A percentile compares a stretch with the other conserved stretches of the same genome.
Conservation (phyloP, 2,329 filamentous ascomycete genomes). For the Colletotrichum costaricense region DNA sequence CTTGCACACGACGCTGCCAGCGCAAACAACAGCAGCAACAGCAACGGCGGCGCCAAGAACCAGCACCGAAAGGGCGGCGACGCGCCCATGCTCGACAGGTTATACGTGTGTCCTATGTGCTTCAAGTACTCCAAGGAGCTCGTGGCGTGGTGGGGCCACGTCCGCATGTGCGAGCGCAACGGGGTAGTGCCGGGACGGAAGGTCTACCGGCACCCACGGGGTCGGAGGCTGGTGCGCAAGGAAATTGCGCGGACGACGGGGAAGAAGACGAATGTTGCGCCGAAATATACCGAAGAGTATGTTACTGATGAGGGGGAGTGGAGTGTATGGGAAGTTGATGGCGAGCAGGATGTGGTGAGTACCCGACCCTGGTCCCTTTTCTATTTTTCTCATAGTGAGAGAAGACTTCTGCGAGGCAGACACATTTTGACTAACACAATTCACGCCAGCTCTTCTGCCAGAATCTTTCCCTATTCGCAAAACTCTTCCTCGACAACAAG, state of each 20-base stretch:
- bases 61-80: constrained; percentile 46
- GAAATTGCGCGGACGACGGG: constrained; percentile 44
- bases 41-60: constrained; percentile 42
- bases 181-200: constrained; percentile 72
- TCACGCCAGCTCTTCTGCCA: constrained; percentile 81
- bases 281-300: constrained; percentile 55
- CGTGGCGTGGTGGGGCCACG: constrained; percentile 68
- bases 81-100: constrained; percentile 66
- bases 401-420: not conserved
- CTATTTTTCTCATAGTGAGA: not conserved
- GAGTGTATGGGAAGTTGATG: constrained; percentile 93
- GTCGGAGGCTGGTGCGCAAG: constrained; percentile 53
- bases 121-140: constrained; percentile 87
- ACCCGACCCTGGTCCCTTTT: not conserved
- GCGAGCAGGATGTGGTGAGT: constrained; percentile 80
- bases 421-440: constrained; percentile 22
- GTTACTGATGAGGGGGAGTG: constrained; percentile 76
- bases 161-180: constrained; percentile 65
- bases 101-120: constrained; percentile 92
- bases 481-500: constrained; percentile 97
- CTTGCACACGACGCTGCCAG: constrained; percentile 28
- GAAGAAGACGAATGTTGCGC: constrained; percentile 49
- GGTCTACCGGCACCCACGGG: constrained; percentile 75
- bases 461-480: constrained; percentile 94
- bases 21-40: not conserved